A percentile compares a stretch with the other conserved stretches of the same genome.
Evolutionary conservation across 805 yeast species (phyloP).

Genomic region (Cephaloascus fragrans): DNA sequence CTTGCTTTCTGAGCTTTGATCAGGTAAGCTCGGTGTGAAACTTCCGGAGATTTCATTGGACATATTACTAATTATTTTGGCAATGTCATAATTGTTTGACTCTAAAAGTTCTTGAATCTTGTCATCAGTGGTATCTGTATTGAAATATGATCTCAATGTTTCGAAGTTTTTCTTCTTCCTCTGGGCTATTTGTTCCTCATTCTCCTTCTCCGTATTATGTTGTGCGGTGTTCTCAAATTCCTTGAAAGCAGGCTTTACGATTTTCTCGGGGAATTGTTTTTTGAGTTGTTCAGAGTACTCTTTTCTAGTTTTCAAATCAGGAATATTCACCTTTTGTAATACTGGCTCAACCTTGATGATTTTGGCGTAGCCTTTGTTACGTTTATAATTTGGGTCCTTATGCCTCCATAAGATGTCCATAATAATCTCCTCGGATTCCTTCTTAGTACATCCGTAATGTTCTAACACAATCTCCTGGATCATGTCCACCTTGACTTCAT

Average conservation of each 20-base stretch:
- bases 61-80: constrained; percentile 8
- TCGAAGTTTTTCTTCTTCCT: constrained; percentile 21
- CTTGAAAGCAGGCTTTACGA: not conserved
- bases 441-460: constrained; percentile 7
- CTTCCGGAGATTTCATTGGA: not conserved
- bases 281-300: constrained; percentile 8
- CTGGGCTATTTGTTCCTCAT: not conserved
- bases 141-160: constrained; percentile 19
- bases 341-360: constrained; percentile 11
- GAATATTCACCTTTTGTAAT: constrained; percentile 9
- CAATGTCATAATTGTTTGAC: constrained; percentile 23
- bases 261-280: constrained; percentile 9
- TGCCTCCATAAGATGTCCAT: constrained; percentile 31
- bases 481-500: constrained; percentile 28
- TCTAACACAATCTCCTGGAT: constrained; percentile 21
- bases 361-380: constrained; percentile 4
- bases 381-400: constrained; percentile 16
- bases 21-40: not conserved
- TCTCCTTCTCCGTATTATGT: constrained; percentile 7
- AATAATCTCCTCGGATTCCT: constrained; percentile 21
- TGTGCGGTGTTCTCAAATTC: constrained; percentile 2
- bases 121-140: constrained; percentile 15
- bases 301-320: constrained; percentile 11
- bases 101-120: constrained; percentile 25
- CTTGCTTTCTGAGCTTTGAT: not conserved